Conservation (phyloP, 345 rosid species). For the Eucalyptus sideroxylon region DNA sequence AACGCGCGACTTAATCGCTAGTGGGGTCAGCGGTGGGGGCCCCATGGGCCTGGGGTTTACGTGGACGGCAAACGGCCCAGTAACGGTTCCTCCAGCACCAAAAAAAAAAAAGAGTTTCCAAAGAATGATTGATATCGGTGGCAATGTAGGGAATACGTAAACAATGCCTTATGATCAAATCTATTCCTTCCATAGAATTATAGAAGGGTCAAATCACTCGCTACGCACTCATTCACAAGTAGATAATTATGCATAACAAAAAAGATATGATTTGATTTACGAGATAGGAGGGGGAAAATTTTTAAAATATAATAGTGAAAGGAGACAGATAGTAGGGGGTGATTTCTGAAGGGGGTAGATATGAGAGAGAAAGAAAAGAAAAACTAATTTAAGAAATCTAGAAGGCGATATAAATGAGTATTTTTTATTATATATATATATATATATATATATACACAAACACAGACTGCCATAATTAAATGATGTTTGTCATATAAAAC, state of each 20-base stretch:
- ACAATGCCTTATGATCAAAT: not conserved
- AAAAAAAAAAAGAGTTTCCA: not conserved
- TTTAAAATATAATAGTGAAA: not conserved
- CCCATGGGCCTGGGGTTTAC: too few relatives aligned
- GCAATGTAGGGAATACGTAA: not conserved
- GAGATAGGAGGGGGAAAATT: not conserved
- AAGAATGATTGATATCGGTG: not conserved
- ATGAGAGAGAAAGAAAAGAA: not conserved
- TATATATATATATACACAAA: not conserved
- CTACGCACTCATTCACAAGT: not conserved
- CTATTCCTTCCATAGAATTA: not conserved
- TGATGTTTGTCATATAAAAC: not conserved
- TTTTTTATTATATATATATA: not conserved
- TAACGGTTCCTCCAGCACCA: too few relatives aligned
- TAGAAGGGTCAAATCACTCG: not conserved
- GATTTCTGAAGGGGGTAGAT: not conserved
- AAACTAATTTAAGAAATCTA: not conserved
- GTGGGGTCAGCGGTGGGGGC: too few relatives aligned
- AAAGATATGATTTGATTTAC: not conserved
- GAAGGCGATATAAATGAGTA: fast-evolving
- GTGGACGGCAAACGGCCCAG: too few relatives aligned
- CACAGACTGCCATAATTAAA: not conserved
- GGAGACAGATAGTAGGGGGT: not conserved
- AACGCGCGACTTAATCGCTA: too few relatives aligned
- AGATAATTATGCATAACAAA: not conserved